Evolutionary conservation across 441 rosid species (phyloP), one percentile per base, ranked within the genome.

Genomic region (Brassica hybrid): DNA sequence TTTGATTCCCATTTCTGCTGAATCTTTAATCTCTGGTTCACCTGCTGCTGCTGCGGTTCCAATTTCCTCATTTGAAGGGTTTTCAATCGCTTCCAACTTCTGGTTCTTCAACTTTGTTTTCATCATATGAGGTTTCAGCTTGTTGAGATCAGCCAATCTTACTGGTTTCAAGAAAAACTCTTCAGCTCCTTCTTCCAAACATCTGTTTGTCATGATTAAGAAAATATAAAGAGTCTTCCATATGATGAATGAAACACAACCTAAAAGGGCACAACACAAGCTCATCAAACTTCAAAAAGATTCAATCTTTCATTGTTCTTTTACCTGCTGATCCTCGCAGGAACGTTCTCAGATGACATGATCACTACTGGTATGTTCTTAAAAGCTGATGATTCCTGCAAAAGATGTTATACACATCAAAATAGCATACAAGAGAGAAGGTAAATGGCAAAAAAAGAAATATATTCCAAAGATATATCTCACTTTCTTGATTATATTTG

Each of bases 311-410:
- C 34, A 34, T 34, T 45, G 59, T 23, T 61, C 17, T 17, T 38
- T 75, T 76, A 89, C 91, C 88, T 86, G 86, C 45, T 83, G 79
- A 89, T 84, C 71, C 88, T 84, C 65, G 90, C 84, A 79, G 90
- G 90, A 30, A 85, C 94, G 62, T 89, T 88, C 83, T 89, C 94
- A 8, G 94, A 89, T 61, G 94, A 89, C 94, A 88, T 89, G 9
- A 89, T 86, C 7, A 89, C 91, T 1, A 86, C 90, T 5, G 94
- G 94, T 67, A 88, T 85, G 85, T 82, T 74, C 76, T 82, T 88
- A 21, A 84, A 73, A 65, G 84, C 86, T 19, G 91, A 79, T 77
- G 94, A 89, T 82, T 85, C 90, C 94, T 89, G 85, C 67, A 79
- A 50, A 65, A 54, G 36, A 63, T 13, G 13, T 18, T 38, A 45